Base-by-base conservation (phyloP, 108 stramenopile genomes). In the Skeletonema potamos region DNA sequence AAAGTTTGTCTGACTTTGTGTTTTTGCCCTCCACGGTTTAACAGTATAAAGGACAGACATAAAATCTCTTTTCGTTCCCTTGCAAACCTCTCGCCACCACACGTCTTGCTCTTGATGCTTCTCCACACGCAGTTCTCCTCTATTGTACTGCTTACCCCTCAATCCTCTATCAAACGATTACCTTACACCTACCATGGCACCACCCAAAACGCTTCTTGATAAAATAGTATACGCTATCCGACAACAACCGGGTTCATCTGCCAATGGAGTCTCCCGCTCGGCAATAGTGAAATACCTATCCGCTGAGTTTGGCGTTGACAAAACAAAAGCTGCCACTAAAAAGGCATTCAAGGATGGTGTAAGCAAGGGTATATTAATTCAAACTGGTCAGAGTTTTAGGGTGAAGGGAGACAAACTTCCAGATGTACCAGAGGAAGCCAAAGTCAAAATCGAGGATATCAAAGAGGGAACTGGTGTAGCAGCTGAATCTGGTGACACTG, bases 161-260 rank as follows among this genome's bases (percentile, higher is more conserved):
- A n/a, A n/a, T n/a, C n/a, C n/a, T n/a, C n/a, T n/a, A n/a, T n/a
- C n/a, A n/a, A n/a, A n/a, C n/a, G n/a, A n/a, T n/a, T n/a, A n/a
- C n/a, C n/a, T n/a, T n/a, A 32, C 9, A 41, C 10, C 20, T 4
- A 75, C 57, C 26, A 54, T 84, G 44, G 33, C 66, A 28, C 66
- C 72, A 24, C 85, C 88, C 10, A 87, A 84, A 51, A 83, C 87
- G 7, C 76, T 95, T 17, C 66, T 89, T 6, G 93, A 91, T 71
- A 95, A 92, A 79, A 83, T 92, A 58, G 61, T 95, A 8, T 34
- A 72, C 44, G 89, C 94, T 18, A 92, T 91, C 66, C 86, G 93
- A 13, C 79, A 79, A 33, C 87, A 86, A 18, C 11, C 46, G 1
- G 22, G 9, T 3, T 3, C 58, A 10, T 64, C 62, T 12, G 24